These are phyloP conservation scores for Kalmanozyma brasiliensis DNA, from an alignment of 1,284 basidiomycete genomes.

Conservation along the genomic window DNA sequence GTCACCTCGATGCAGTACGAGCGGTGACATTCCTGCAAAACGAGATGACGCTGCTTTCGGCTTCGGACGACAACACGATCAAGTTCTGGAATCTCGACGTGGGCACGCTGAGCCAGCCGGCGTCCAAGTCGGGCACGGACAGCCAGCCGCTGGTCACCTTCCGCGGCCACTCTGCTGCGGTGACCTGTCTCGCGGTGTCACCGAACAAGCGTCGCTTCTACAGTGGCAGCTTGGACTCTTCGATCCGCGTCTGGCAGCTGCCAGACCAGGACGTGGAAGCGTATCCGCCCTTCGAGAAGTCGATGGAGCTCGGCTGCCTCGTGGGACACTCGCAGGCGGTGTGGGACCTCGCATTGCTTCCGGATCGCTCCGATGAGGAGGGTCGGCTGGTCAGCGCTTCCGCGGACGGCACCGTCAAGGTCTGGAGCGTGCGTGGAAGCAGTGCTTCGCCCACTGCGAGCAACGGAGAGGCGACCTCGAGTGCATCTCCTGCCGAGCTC, in stretches of 20 bases:
- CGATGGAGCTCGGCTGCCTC: constrained; percentile 79
- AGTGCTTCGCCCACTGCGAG: background rate
- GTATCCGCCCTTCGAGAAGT: constrained; percentile 87
- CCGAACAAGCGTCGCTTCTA: constrained; percentile 81
- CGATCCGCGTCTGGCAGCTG: constrained; percentile 88
- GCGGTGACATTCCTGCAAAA: constrained; percentile 84
- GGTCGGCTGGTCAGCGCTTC: constrained; percentile 83
- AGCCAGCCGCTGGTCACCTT: constrained; percentile 77
- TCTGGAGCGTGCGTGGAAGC: constrained; percentile 76
- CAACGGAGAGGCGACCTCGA: constrained; percentile 10
- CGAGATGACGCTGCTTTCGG: constrained; percentile 85
- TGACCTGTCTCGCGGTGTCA: constrained; percentile 88
- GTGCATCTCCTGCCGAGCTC: constrained; percentile 31
- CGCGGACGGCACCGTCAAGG: constrained; percentile 89
- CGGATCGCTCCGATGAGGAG: constrained; percentile 55
- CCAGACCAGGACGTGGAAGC: constrained; percentile 69
- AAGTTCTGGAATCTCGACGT: constrained; percentile 86
- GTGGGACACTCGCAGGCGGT: constrained; percentile 93
- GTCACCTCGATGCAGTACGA: constrained; percentile 92
- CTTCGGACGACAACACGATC: constrained; percentile 92
- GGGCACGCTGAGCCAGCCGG: constrained; percentile 37
- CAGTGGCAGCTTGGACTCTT: constrained; percentile 91
- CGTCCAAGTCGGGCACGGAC: constrained; percentile 36
- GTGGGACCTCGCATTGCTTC: constrained; percentile 82
- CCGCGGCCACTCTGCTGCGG: constrained; percentile 90